phyloP scores from a whole-genome alignment of 1,139 yeast genomes.

The Lodderomyces theae region DNA sequence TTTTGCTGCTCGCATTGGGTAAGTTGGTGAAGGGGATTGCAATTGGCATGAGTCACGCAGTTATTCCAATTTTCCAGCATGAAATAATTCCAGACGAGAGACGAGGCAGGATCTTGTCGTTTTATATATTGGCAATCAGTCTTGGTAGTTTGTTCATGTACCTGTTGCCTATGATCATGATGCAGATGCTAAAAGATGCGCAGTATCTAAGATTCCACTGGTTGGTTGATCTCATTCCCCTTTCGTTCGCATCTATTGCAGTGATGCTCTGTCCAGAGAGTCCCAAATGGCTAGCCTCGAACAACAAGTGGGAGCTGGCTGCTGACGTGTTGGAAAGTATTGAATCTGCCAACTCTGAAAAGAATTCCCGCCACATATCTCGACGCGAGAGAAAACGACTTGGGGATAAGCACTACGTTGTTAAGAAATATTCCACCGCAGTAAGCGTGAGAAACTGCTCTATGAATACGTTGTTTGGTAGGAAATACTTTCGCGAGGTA shows the following conservation, averaged over 20 bases:
- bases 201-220: slow-evolving; percentile 18
- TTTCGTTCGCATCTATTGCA: slow-evolving; percentile 15
- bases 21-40: slow-evolving; percentile 31
- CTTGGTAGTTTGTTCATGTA: slow-evolving; percentile 25
- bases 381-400: slow-evolving; percentile 11
- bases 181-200: slow-evolving; percentile 4
- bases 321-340: slow-evolving; percentile 23
- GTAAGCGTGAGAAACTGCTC: slow-evolving; percentile 20
- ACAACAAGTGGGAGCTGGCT: slow-evolving; percentile 32
- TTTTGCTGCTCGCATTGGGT: slow-evolving; percentile 27
- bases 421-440: slow-evolving; percentile 26
- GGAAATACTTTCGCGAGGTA: slow-evolving; percentile 21
- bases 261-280: slow-evolving; percentile 30
- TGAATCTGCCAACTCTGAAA: slow-evolving; percentile 10
- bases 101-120: slow-evolving; percentile 19
- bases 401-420: slow-evolving; percentile 25
- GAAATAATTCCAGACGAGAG: slow-evolving; percentile 26
- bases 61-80: slow-evolving; percentile 32
- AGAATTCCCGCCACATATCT: slow-evolving; percentile 1
- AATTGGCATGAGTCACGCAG: slow-evolving; percentile 29
- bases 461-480: slow-evolving; percentile 22
- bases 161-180: slow-evolving; percentile 12
- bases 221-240: slow-evolving; percentile 27
- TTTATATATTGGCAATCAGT: slow-evolving; percentile 15
- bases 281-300: slow-evolving; percentile 35